Evolutionary conservation across 495 filamentous ascomycete species (phyloP), one percentile per base, ranked within the genome.

Genomic region (Letharia columbiana): DNA sequence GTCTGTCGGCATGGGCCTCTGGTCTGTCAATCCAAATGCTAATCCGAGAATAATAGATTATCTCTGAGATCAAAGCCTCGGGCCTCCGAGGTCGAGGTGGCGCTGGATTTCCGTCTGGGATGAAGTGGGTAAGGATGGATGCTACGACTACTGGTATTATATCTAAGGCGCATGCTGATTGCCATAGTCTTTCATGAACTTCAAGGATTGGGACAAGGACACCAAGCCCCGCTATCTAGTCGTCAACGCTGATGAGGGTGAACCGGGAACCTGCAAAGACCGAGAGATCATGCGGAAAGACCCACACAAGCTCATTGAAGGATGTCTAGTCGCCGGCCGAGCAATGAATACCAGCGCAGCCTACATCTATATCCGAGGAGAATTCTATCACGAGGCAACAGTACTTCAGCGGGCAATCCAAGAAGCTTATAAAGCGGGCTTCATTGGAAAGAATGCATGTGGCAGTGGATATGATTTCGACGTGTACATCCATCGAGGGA

Each of bases 241-340:
- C 61, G 90, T 98, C 80, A 98, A 98, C 72, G 94, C 94, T 69
- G 94, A 98, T 75, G 94, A 98, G 82, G 94, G 94, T 74, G 94
- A 98, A 78, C 94, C 94, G 12, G 94, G 94, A 74, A 98, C 94
- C 42, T 98, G 94, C 87, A 98, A 98, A 80, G 94, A 98, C 77
- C 89, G 94, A 74, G 95, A 98, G 78, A 98, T 98, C 73, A 98
- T 98, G 93, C 91, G 94, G 76, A 98, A 98, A 78, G 95, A 98
- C 75, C 94, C 94, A 56, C 94, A 98, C 81, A 98, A 98, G 82
- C 87, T 98, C 66, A 82, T 98, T 69, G 94, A 98, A 80, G 94
- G 94, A 71, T 98, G 94, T 78, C 80, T 98, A 66, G 91, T 98
- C 52, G 95, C 96, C 65, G 94, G 94, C 31, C 90, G 92, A 72